phyloP scores from a whole-genome alignment of 1,284 basidiomycete species.

The Cutaneotrichosporon mucoides region DNA sequence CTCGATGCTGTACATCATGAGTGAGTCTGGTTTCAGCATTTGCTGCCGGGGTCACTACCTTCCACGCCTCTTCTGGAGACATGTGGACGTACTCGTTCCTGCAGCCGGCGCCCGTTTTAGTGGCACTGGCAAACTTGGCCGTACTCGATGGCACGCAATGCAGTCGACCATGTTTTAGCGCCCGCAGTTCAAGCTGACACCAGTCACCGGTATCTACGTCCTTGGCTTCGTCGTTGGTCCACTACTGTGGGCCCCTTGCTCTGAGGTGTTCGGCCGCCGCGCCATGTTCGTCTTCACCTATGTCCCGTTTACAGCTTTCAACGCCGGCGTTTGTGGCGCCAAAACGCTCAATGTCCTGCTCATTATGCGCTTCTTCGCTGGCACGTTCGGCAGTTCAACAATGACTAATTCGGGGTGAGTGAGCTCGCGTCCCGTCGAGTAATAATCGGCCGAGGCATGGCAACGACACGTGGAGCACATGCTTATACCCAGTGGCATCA shows the following conservation, averaged over 20 bases:
- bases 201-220: conserved; percentile 19
- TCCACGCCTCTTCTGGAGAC: too few relatives aligned
- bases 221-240: conserved; percentile 21
- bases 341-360: conserved; percentile 49
- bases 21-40: background rate
- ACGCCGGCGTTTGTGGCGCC: conserved; percentile 46
- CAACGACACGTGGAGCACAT: too few relatives aligned
- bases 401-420: conserved; percentile 49
- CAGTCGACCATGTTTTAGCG: background rate
- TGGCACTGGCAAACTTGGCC: too few relatives aligned
- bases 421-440: background rate
- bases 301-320: conserved; percentile 49
- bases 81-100: too few relatives aligned
- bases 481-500: conserved; percentile 30
- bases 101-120: too few relatives aligned
- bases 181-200: background rate
- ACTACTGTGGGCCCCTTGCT: conserved; percentile 33
- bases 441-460: too few relatives aligned
- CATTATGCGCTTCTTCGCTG: conserved; percentile 50
- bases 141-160: too few relatives aligned
- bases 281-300: conserved; percentile 48
- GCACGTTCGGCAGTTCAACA: conserved; percentile 46
- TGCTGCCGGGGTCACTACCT: too few relatives aligned
- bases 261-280: conserved; percentile 40
- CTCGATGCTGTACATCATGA: conserved; percentile 27